Base-by-base conservation (phyloP, 371 early-diverging fungal species). In the Dichotomocladium elegans region DNA sequence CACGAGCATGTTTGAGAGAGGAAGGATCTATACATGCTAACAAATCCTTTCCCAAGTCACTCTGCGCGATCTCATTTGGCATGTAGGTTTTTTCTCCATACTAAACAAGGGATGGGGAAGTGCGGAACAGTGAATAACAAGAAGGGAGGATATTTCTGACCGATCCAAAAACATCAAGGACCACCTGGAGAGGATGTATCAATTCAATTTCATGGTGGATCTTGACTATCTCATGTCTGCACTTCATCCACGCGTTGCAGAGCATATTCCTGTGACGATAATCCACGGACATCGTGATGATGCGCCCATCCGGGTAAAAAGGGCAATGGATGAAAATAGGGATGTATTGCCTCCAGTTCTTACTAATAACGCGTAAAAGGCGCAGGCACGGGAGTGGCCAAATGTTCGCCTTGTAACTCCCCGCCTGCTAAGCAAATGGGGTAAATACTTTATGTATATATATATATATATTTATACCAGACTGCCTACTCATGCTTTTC, bases 201-300 rank as follows among this genome's bases (percentile, higher is more conserved):
- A 66, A 22, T 50, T 66, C 30, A 66, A 66, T 42, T 61, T 61
- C 29, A 57, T 55, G 0, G 66, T 66, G 9, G 61, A 66, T 51
- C 33, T 66, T 15, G 55, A 56, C 1, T 66, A 31, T 22, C 37
- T 66, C 1, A 57, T 66, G 61, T 27, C 26, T 1, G 44, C 60
- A 24, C n/a, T 61, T 19, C 58, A 54, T 35, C 58, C 58, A 2
- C 27, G 31, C 6, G 50, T 57, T 0, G 41, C 53, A 10, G 17
- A 53, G 17, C 29, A 15, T 5, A 51, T 57, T 19, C 63, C 57
- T 3, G 28, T 58, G 8, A 53, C 54, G 0, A 55, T 63, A 3
- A 43, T 60, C 21, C 57, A 65, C 31, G 54, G 66, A 24, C 51
- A 55, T 40, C 43, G 51, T 37, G 27, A 27, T 29, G 35, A 30